Evolutionary conservation across 2,329 filamentous ascomycete genomes (phyloP), one percentile per base, ranked within the genome.

Genomic region (Neurospora crassa): DNA sequence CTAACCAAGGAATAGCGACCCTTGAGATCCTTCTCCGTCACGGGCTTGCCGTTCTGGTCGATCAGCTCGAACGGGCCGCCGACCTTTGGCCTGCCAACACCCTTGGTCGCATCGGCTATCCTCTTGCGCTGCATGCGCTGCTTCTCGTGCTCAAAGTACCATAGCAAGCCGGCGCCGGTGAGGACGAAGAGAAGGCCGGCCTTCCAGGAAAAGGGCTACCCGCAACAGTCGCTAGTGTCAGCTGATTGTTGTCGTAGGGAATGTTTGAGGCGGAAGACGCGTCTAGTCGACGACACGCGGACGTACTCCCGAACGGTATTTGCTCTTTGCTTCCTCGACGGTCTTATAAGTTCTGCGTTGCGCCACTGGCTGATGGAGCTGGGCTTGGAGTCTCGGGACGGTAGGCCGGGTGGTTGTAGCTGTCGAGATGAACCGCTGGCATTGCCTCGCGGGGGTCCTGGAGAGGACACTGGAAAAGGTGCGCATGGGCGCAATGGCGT

Each of bases 141-240:
- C 85, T 98, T 98, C 82, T 99, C 96, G 77, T 90, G 89, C 78
- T 94, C 93, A 82, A 99, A 98, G 81, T 98, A 99, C 82, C 92
- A 88, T 73, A 94, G 90, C 77, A 99, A 86, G 40, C 89, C 91
- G 14, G 84, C 90, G 76, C 92, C 94, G 2, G 94, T 91, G 67
- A 87, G 79, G 74, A 98, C 85, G 83, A 99, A 98, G 74, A 99
- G 86, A 69, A 94, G 76, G 20, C 93, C 95, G 41, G 95, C 91
- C 82, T 93, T 95, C 89, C 92, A 94, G 70, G 94, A 97, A 84
- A 99, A 98, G 40, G 96, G 96, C 91, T 94, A 73, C 34, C 53
- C 40, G 24, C 12, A 11, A 67, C 16, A 43, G 53, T 63, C 53
- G 53, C 53, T 63, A 63, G 53, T 63, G 53, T 63, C 29, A 63